Conservation (phyloP, 768 basidiomycete genomes). For the Nidularia pulvinata region DNA sequence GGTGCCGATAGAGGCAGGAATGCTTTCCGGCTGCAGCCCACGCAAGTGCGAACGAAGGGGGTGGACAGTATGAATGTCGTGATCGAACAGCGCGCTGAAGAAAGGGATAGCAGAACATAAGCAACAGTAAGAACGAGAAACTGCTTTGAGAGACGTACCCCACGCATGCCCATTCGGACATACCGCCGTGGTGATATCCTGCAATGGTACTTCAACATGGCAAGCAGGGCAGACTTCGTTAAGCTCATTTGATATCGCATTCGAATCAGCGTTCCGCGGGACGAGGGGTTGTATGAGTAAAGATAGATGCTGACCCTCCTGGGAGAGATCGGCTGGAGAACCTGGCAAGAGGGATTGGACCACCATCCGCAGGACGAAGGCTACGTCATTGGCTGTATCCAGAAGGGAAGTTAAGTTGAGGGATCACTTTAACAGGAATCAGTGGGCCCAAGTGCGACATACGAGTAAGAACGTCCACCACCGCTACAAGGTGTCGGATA, state of each 20-base stretch:
- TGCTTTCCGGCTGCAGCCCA: conserved; percentile 81
- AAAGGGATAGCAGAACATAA: conserved; percentile 9
- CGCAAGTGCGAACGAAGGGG: conserved; percentile 74
- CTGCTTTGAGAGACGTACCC: conserved; percentile 45
- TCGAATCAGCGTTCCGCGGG: conserved; percentile 2
- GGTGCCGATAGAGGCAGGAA: conserved; percentile 57
- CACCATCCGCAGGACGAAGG: conserved; percentile 64
- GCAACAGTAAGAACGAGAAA: conserved; percentile 5
- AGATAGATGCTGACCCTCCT: conserved; percentile 30
- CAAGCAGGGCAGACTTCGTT: conserved; percentile 81
- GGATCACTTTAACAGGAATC: too few species aligned
- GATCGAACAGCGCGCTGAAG: conserved; percentile 73
- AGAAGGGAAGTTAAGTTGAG: too few species aligned
- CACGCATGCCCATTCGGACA: conserved; percentile 78
- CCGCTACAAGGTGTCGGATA: conserved; percentile 54
- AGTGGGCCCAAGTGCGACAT: too few species aligned
- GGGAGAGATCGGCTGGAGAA: conserved; percentile 34
- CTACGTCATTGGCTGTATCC: conserved; percentile 54
- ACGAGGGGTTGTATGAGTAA: conserved; percentile 18
- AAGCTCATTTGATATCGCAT: conserved; percentile 27
- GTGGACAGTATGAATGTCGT: conserved; percentile 84
- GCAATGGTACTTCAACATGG: conserved; percentile 53
- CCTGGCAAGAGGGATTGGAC: conserved; percentile 58
- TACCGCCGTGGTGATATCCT: conserved; percentile 56
- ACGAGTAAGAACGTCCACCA: conserved; percentile 44